phyloP scores from a whole-genome alignment of 495 filamentous ascomycete species.

The Daldinia caldariorum region DNA sequence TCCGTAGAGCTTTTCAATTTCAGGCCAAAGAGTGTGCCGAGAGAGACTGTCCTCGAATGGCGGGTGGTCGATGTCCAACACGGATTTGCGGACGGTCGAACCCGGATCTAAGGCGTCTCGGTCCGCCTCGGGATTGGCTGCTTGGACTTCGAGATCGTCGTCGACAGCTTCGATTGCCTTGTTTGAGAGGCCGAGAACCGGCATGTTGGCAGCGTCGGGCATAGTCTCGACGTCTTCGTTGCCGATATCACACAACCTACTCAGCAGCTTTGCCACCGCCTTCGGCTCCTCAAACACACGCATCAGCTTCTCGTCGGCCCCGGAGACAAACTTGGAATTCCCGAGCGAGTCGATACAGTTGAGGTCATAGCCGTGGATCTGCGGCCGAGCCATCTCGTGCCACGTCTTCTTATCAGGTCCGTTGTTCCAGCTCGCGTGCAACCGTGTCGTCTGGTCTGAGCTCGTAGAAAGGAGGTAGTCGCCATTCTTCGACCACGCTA shows the following conservation, averaged over 20 bases:
- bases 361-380: constrained; percentile 98
- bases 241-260: constrained; percentile 70
- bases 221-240: constrained; percentile 59
- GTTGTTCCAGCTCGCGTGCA: constrained; percentile 84
- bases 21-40: constrained; percentile 93
- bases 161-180: constrained; percentile 78
- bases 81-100: constrained; percentile 54
- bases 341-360: constrained; percentile 88
- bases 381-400: constrained; percentile 95
- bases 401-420: constrained; percentile 64
- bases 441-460: constrained; percentile 92
- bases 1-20: constrained; percentile 95
- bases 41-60: constrained; percentile 90
- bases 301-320: constrained; percentile 97
- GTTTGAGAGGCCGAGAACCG: constrained; percentile 94
- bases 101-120: constrained; percentile 55
- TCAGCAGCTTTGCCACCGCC: constrained; percentile 78
- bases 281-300: constrained; percentile 93
- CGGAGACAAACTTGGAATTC: constrained; percentile 80
- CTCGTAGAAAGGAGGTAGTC: constrained; percentile 88
- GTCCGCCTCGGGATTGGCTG: constrained; percentile 52
- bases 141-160: constrained; percentile 57
- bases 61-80: constrained; percentile 68
- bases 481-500: constrained; percentile 86
- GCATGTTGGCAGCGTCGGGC: constrained; percentile 90